Base-by-base conservation (phyloP, 306 rosid species). In the Malus sylvestris region DNA sequence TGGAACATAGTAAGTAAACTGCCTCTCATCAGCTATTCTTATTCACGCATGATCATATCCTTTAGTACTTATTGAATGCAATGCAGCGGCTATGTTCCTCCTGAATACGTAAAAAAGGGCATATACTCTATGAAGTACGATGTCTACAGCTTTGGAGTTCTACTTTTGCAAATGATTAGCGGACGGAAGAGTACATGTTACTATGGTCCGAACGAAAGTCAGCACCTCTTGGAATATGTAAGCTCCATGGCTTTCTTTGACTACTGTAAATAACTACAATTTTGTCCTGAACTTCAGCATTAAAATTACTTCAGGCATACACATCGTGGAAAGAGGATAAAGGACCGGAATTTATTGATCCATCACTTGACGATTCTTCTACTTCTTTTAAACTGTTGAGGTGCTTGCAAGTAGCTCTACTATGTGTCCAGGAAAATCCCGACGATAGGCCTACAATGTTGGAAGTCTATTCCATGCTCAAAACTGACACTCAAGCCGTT, bases 131-230 rank as follows among this genome's bases (percentile, higher is more conserved):
- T 63, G 1, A 91, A 88, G 83, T 88, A 74, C 1, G 90, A 86
- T 0, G 81, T 84, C 3, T 86, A 64, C 63, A 86, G 87, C 71
- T 86, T 81, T n/a, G 83, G 90, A n/a, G 83, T 87, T 20, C 72
- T 87, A 32, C 85, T 87, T 60, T 70, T 89, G 76, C 94, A 92
- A 87, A 88, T 92, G 79, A 88, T 88, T 52, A 88, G 93, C 7
- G 89, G 93, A 66, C 85, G 82, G 69, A 85, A 77, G 67, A 88
- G 68, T 67, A 57, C 89, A 4, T 22, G 82, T 35, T 85, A 71
- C 61, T 84, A 88, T 11, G 94, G 93, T 1, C 51, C 73, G 2
- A 53, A 81, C 61, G 84, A 84, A 82, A 76, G 71, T 66, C 42
- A 85, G 78, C 81, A 71, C 75, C 90, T 91, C 53, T 66, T 88